Base-by-base conservation (phyloP, 164 flowering plant species). In the Annona cherimola region DNA sequence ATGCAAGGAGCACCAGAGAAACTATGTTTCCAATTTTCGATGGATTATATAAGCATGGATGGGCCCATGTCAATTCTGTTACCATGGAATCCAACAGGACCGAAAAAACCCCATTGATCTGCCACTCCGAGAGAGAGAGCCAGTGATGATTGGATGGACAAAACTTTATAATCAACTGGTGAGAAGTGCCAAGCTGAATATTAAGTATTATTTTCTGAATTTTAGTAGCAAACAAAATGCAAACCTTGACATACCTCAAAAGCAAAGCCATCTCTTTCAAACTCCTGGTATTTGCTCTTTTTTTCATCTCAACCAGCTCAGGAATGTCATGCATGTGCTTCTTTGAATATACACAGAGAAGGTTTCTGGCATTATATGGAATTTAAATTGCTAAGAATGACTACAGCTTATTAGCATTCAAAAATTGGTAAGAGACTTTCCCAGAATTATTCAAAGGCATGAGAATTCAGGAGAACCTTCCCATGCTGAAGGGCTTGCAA, bases 401-500 rank as follows among this genome's bases (percentile, higher is more conserved):
- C 11, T 12, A 63, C 16, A 35, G 40, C 2, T 26, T 26, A 7
- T 39, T 39, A 63, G 43, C 8, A 35, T 6, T 26, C 11, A 9
- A 40, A 11, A 63, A 40, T 42, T 63, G 14, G 11, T 12, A 63
- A 41, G 6, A 63, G 18, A 2, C 4, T 39, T 35, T 39, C 14
- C 67, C 43, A 63, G 4, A 39, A 16, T 41, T 63, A 41, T 41
- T 7, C 9, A 18, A 39, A 63, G 67, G 67, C 43, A 7, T 50
- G 35, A 26, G 35, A 26, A 26, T 26, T 61, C 9, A 16, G 14
- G 41, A 76, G 71, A 73, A 93, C 99, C 99, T 95, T 83, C 99
- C 99, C 89, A 93, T 95, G 83, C 99, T 90, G 75, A 93, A 95
- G 50, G 99, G 99, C 85, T 90, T 95, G 90, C 98, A 89, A 42